Evolutionary conservation across 768 basidiomycete genomes (phyloP).

Genomic region (Leccinellum rugosiceps): DNA sequence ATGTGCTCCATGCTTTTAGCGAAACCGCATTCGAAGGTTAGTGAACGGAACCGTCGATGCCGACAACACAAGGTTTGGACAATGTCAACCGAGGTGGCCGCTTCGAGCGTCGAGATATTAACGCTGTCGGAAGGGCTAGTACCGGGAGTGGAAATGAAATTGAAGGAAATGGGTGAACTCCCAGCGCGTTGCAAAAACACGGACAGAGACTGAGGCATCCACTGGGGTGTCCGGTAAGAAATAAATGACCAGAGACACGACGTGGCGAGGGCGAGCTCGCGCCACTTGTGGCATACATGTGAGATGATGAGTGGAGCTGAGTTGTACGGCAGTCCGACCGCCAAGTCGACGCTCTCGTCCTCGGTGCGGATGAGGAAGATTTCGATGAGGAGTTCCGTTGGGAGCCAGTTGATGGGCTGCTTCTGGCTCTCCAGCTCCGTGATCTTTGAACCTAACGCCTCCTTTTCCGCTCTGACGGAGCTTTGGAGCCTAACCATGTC

Average conservation of each 20-base stretch:
- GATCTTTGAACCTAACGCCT: conserved; percentile 28
- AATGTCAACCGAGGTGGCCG: conserved; percentile 21
- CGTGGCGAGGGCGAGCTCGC: conserved; percentile 40
- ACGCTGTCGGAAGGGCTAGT: conserved; percentile 3
- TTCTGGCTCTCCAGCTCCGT: conserved; percentile 38
- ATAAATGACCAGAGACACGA: conserved; percentile 46
- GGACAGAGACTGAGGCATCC: conserved; percentile 22
- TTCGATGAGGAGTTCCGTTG: conserved; percentile 44
- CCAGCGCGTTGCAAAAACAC: conserved; percentile 37
- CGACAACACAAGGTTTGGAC: conserved; percentile 22
- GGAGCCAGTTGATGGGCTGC: conserved; percentile 50
- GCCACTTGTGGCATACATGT: conserved; percentile 51
- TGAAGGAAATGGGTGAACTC: conserved; percentile 34
- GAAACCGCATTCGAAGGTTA: conserved; percentile 33
- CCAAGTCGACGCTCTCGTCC: conserved; percentile 24
- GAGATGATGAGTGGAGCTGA: conserved; percentile 40
- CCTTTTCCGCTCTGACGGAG: conserved; percentile 34
- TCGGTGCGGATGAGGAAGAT: conserved; percentile 37
- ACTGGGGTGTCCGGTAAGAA: conserved; percentile 25
- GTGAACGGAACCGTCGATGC: conserved; percentile 30
- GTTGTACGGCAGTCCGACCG: conserved; percentile 26
- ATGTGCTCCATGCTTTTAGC: conserved; percentile 29
- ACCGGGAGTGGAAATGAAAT: conserved; percentile 27
- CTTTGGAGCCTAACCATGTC: conserved; percentile 39
- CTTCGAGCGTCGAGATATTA: conserved; percentile 18